Evolutionary conservation across 2,329 filamentous ascomycete genomes (phyloP).

Genomic region (Pyricularia pennisetigena): DNA sequence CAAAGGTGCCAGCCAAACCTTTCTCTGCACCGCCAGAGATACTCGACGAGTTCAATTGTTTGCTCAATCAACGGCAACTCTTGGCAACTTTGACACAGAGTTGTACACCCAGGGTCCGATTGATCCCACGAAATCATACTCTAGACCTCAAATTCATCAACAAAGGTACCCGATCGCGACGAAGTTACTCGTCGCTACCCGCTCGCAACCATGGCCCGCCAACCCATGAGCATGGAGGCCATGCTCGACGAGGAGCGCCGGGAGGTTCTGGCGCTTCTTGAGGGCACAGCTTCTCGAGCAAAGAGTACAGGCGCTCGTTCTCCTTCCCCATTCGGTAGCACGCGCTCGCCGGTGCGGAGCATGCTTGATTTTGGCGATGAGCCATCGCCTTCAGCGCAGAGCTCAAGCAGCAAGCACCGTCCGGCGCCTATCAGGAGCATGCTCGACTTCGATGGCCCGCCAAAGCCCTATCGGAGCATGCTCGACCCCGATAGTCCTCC

Average conservation of each 20-base stretch:
- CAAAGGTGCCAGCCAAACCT: neutral
- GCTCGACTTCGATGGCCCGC: conserved; percentile 45
- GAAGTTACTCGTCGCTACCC: neutral
- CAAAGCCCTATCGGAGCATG: conserved; percentile 39
- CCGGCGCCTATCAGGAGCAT: conserved; percentile 52
- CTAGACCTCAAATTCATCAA: neutral
- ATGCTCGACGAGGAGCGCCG: conserved; percentile 68
- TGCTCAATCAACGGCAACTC: neutral
- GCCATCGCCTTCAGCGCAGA: conserved; percentile 8
- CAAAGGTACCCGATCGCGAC: neutral
- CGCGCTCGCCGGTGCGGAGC: conserved; percentile 58
- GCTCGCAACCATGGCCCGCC: conserved; percentile 20
- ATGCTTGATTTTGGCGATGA: conserved; percentile 51
- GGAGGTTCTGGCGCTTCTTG: conserved; percentile 61
- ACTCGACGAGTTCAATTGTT: neutral
- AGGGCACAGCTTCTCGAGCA: conserved; percentile 27
- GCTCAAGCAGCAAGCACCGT: conserved; percentile 21
- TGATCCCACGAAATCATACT: neutral
- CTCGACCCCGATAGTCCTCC: conserved; percentile 34
- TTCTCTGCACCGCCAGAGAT: neutral
- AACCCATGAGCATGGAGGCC: conserved; percentile 65
- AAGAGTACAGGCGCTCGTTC: conserved; percentile 25
- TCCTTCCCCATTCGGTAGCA: conserved; percentile 43
- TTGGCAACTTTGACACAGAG: neutral
- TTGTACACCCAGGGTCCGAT: neutral